These are phyloP conservation scores for Saccharomycopsis capsularis DNA, from an alignment of 805 yeast species.

Conservation along the genomic window DNA sequence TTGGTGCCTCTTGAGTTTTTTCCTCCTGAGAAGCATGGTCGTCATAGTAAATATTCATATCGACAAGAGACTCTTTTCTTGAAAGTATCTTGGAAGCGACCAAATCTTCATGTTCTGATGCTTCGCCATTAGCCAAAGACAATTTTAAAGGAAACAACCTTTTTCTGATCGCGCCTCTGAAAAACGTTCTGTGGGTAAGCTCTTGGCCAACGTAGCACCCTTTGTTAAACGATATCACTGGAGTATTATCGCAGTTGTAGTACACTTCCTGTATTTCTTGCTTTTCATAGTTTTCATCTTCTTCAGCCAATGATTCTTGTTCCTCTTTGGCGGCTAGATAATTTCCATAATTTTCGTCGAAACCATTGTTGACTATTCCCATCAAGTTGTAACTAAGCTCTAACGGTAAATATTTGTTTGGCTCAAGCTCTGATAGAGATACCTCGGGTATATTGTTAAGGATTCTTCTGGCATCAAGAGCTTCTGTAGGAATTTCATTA, in stretches of 20 bases:
- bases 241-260: constrained; percentile 11
- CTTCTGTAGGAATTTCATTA: constrained; percentile 19
- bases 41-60: constrained; percentile 10
- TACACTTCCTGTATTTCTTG: neutral
- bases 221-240: constrained; percentile 68
- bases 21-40: neutral
- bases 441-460: constrained; percentile 50
- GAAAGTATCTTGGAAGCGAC: constrained; percentile 7
- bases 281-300: constrained; percentile 1
- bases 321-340: neutral
- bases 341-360: constrained; percentile 10
- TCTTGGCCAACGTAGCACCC: constrained; percentile 99
- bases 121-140: constrained; percentile 22
- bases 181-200: constrained; percentile 79
- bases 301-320: constrained; percentile 5
- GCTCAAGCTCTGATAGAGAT: constrained; percentile 38
- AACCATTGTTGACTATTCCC: constrained; percentile 63
- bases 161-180: constrained; percentile 77
- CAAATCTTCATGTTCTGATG: neutral
- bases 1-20: neutral
- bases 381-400: constrained; percentile 53
- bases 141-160: constrained; percentile 66
- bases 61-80: neutral
- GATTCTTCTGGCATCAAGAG: constrained; percentile 27
- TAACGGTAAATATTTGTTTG: constrained; percentile 61